Percentiles rank a stretch among this genome's conserved stretches.
phyloP scores from a whole-genome alignment of 352 stramenopile genomes.

The Phytopythium oedochilum region DNA sequence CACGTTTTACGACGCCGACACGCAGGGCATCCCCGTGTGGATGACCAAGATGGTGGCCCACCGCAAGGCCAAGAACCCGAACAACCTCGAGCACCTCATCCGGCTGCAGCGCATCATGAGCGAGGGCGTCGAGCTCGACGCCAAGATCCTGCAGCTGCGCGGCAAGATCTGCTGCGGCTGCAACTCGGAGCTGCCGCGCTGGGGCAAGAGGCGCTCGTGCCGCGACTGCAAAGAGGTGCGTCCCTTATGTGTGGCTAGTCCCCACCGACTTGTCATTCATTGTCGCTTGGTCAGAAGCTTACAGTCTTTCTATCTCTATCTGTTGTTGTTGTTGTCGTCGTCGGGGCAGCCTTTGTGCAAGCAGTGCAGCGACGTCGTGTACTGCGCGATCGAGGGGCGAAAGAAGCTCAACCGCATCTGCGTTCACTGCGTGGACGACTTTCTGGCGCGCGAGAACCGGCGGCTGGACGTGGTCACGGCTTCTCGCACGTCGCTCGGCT shows the following conservation, averaged over 20 bases:
- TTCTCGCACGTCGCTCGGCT: slow-evolving; percentile 20
- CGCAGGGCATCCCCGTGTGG: slow-evolving; percentile 51
- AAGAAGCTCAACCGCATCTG: slow-evolving; percentile 73
- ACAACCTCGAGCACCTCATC: slow-evolving; percentile 60
- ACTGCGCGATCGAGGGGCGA: slow-evolving; percentile 50
- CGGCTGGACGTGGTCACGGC: slow-evolving; percentile 21
- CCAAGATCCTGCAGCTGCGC: slow-evolving; percentile 24
- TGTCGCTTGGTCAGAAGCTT: background rate
- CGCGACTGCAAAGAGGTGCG: slow-evolving; percentile 55
- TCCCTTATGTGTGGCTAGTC: no score
- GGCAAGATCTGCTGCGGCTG: slow-evolving; percentile 43
- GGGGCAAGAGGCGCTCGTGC: slow-evolving; percentile 39
- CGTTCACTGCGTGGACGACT: slow-evolving; percentile 50
- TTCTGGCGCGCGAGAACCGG: slow-evolving; percentile 17
- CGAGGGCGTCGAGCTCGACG: slow-evolving; percentile 43
- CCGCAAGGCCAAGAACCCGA: slow-evolving; percentile 53
- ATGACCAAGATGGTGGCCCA: slow-evolving; percentile 57
- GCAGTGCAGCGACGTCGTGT: slow-evolving; percentile 54
- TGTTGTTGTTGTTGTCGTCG: background rate
- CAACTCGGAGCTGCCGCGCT: slow-evolving; percentile 39
- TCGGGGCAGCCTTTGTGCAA: slow-evolving; percentile 34
- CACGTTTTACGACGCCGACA: slow-evolving; percentile 61
- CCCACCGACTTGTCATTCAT: no score
- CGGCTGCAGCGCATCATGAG: slow-evolving; percentile 48
- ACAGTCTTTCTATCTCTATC: background rate